These are phyloP conservation scores for Harringtonia aguacate DNA, from an alignment of 2,329 filamentous ascomycete species.

Conservation along the genomic window DNA sequence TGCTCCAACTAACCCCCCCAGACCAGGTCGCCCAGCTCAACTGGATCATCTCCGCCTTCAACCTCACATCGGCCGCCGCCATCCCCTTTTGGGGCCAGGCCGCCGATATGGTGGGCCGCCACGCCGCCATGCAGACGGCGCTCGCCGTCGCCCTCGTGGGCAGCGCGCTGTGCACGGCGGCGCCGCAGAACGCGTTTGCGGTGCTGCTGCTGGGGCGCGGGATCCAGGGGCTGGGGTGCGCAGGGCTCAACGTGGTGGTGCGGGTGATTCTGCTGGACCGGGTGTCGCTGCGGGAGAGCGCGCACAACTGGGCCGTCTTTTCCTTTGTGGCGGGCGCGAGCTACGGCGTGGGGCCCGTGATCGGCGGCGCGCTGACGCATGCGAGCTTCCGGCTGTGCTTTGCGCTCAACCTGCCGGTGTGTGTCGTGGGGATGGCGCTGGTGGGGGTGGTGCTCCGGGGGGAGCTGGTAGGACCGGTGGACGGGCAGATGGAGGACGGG, in stretches of 20 bases:
- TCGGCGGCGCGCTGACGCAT: slow-evolving; percentile 30
- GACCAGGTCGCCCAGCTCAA: slow-evolving; percentile 47
- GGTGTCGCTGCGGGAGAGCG: no score
- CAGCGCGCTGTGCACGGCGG: slow-evolving; percentile 38
- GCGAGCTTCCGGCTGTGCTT: slow-evolving; percentile 33
- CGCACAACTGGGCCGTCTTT: no score
- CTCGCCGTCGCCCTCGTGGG: slow-evolving; percentile 48
- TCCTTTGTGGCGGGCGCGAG: slow-evolving; percentile 46
- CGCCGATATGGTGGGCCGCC: slow-evolving; percentile 55
- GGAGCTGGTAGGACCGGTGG: slow-evolving; percentile 42
- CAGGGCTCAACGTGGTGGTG: no score
- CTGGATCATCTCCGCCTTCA: slow-evolving; percentile 61
- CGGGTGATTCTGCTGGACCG: no score
- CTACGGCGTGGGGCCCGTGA: slow-evolving; percentile 49
- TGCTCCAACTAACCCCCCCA: no score
- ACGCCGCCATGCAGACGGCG: slow-evolving; percentile 44
- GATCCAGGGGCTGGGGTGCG: no score
- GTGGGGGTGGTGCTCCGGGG: slow-evolving; percentile 45
- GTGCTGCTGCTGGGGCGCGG: no score
- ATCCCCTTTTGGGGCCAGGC: slow-evolving; percentile 56
- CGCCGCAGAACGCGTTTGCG: slow-evolving; percentile 51
- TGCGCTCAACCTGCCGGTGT: slow-evolving; percentile 50
- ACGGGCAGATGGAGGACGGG: neutral
- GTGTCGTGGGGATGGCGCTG: slow-evolving; percentile 35
- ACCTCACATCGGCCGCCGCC: slow-evolving; percentile 54